Evolutionary conservation across 768 basidiomycete genomes (phyloP).

Genomic region (Pleurotus djamor): DNA sequence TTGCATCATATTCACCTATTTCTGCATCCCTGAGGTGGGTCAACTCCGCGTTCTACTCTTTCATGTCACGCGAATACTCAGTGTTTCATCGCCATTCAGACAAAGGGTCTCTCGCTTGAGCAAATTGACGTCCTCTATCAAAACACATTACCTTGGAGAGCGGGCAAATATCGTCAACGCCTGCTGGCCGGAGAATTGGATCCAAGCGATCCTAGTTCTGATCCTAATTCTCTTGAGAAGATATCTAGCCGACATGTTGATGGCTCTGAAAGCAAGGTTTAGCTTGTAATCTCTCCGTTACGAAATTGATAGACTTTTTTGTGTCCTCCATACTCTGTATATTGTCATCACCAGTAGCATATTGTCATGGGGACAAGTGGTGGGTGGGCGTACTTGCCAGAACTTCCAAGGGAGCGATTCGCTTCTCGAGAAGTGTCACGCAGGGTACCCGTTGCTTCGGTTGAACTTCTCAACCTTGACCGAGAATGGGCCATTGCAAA

Average conservation of each 20-base stretch:
- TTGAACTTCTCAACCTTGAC: no score
- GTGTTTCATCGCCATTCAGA: conserved; percentile 26
- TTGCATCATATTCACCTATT: conserved; percentile 75
- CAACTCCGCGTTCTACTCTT: not conserved
- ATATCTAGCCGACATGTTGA: conserved; percentile 3
- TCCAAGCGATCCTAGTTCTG: not conserved
- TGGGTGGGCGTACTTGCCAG: no score
- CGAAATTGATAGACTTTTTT: no score
- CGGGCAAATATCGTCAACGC: conserved; percentile 41
- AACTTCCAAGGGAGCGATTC: no score
- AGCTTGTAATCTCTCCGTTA: not conserved
- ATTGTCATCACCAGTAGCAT: no score
- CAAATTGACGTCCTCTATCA: conserved; percentile 81
- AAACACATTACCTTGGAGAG: conserved; percentile 42
- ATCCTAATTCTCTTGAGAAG: not conserved
- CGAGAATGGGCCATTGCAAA: no score
- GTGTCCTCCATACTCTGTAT: no score
- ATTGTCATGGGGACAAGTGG: no score
- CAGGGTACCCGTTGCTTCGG: no score
- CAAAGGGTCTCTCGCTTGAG: conserved; percentile 82
- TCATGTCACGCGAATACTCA: not conserved
- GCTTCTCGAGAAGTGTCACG: no score
- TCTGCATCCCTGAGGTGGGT: conserved; percentile 69
- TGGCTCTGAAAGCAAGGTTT: conserved; percentile 1
- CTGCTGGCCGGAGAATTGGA: conserved; percentile 20